phyloP scores from a whole-genome alignment of 148 eudicot species.

The Rhododendron ferrugineum region DNA sequence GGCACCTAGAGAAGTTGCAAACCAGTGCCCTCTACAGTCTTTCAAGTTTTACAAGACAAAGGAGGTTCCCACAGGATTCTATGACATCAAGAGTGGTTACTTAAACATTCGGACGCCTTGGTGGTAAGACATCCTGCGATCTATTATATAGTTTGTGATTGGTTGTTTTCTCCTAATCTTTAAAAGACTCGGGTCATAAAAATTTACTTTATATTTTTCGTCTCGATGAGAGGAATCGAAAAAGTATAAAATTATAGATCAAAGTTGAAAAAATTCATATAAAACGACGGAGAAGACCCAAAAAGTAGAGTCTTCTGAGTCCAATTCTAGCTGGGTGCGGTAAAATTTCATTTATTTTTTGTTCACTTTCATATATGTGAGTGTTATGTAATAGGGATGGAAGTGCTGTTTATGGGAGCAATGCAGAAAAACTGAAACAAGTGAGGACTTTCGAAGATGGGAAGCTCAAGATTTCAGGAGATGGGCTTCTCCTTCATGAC shows the following conservation, averaged over 20 bases:
- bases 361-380: neutral
- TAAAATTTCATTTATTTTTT: neutral
- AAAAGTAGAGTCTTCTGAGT: too few relatives aligned
- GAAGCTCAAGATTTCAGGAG: conserved; percentile 32
- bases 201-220: too few relatives aligned
- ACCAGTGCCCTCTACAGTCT: conserved; percentile 42
- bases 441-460: conserved; percentile 40
- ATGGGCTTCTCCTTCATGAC: conserved; percentile 33
- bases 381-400: conserved; percentile 29
- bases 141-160: neutral
- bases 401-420: conserved; percentile 39
- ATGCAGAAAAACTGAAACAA: conserved; percentile 13
- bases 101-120: conserved; percentile 42
- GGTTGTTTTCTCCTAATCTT: too few relatives aligned
- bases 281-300: neutral
- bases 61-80: conserved; percentile 20
- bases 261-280: too few relatives aligned
- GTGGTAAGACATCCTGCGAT: conserved; percentile 30
- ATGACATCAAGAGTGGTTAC: conserved; percentile 21
- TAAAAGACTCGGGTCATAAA: too few relatives aligned
- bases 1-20: conserved; percentile 32
- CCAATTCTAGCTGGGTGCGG: neutral
- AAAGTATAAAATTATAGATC: too few relatives aligned
- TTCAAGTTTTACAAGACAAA: conserved; percentile 36
- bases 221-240: too few relatives aligned